Evolutionary conservation across 2,329 filamentous ascomycete genomes (phyloP), one percentile per base, ranked within the genome.

Genomic region (Diaporthe destruens): DNA sequence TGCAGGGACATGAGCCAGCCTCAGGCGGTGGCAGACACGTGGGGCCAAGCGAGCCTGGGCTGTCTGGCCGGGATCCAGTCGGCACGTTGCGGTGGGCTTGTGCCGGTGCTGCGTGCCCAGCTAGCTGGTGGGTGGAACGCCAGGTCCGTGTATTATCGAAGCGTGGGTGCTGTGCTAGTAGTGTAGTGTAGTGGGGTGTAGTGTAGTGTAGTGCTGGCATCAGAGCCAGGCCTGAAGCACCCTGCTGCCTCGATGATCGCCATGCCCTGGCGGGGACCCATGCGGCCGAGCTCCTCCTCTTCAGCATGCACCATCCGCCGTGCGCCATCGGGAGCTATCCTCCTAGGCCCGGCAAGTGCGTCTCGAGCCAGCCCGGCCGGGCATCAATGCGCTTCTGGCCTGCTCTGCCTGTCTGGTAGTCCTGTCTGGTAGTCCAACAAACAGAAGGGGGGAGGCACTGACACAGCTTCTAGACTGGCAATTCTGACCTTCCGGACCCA

Each of bases 11-110:
- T 25, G 39, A 42, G 39, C 39, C 39, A 42, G 16, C 39, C 39
- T 42, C n/a, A n/a, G n/a, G n/a, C n/a, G n/a, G n/a, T n/a, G n/a
- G 61, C 61, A 66, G 61, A 66, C 61, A 66, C 61, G 61, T 66
- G 61, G 61, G 61, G 61, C 61, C 61, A 29, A 39, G 61, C 34
- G n/a, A 66, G 9, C 29, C 47, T 53, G 1, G 34, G 29, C 29
- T 29, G 29, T 5, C 29, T 29, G 47, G 61, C 61, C 44, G n/a
- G 44, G 61, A 51, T 65, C 39, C 36, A 61, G 39, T 32, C 57
- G 16, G 57, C 23, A 44, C 29, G 29, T 29, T 29, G 29, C 2
- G 29, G 29, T 29, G 29, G 29, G 29, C 29, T 29, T 29, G 2
- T 29, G 29, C 29, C 29, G 29, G 42, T 49, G 34, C 34, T 57